Conservation (phyloP, 306 rosid genomes). For the Rosa multiflora region DNA sequence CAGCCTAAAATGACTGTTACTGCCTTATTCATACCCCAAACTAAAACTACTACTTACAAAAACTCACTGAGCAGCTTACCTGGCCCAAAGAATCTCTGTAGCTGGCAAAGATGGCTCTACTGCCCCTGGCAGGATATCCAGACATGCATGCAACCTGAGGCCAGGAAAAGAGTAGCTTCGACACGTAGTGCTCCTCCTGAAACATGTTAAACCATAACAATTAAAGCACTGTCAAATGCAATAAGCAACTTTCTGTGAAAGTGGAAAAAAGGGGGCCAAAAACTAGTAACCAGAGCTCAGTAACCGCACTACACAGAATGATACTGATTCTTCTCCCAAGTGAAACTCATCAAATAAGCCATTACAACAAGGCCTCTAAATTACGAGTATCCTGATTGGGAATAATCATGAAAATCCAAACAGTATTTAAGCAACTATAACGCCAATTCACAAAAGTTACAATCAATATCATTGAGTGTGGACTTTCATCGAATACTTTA, state of each 20-base stretch:
- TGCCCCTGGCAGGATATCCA: slow-evolving; percentile 75
- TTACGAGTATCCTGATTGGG: not conserved
- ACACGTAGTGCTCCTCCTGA: slow-evolving; percentile 85
- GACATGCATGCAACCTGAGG: slow-evolving; percentile 79
- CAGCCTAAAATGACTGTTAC: not conserved
- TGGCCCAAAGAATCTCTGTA: slow-evolving; percentile 56
- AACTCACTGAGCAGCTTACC: slow-evolving; percentile 39
- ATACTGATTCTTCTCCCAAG: not conserved
- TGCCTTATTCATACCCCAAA: not conserved
- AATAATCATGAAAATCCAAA: not conserved
- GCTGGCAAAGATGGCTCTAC: slow-evolving; percentile 60
- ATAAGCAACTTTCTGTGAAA: not conserved
- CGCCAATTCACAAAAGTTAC: not conserved
- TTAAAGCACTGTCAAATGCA: slow-evolving; percentile 4
- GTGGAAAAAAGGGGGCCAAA: not conserved
- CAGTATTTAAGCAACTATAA: not conserved
- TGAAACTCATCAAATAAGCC: not conserved
- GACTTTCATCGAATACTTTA: not conserved
- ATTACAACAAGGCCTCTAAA: not conserved
- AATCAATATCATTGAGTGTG: not conserved
- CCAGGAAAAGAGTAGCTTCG: slow-evolving; percentile 78
- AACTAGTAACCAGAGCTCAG: not conserved
- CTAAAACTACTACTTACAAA: not conserved
- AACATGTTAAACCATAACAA: slow-evolving; percentile 3
- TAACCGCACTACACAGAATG: not conserved